Evolutionary conservation across 805 yeast species (phyloP), one percentile per base, ranked within the genome.

Genomic region (Ogataea methylovora): DNA sequence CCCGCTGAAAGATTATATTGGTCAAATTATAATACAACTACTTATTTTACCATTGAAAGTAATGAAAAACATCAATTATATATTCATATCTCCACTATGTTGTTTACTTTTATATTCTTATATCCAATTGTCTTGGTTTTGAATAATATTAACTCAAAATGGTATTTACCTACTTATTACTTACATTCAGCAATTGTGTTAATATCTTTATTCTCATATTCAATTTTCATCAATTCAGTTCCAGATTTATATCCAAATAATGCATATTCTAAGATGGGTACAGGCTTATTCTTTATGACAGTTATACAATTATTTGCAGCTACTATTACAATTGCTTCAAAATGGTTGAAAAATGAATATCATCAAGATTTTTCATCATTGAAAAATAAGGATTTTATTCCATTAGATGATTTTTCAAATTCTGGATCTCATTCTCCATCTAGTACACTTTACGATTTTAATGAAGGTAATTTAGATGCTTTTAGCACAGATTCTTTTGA

Each of bases 1-100:
- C 80, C 88, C 1, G 82, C 76, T 29, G 95, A 87, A 55, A 62
- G 76, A 36, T 52, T 67, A 19, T 88, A 71, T 56, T 88, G 97
- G 97, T 77, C 76, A 32, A 52, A 58, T 18, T 88, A 87, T 58
- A 76, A 83, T 49, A 76, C 94, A 11, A 80, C 90, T 2, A 78
- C 85, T 3, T 87, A 69, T 54, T 76, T 84, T 59, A 76, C 73
- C 7, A 50, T 72, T 10, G 69, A 67, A 0, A 45, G 69, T 2
- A 67, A 75, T 4, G 67, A 68, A 43, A 69, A 74, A 37, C 38
- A 64, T 11, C 68, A 78, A 1, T 59, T 87, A 20, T 64, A 65
- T 42, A 45, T 64, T 27, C 96, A 87, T 49, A 58, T 76, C 8
- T 44, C 53, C 3, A 53, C 73, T 4, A 51, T 73, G 11, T 33